These are phyloP conservation scores for Orychophragmus violaceus DNA, from an alignment of 345 rosid genomes.

Conservation along the genomic window DNA sequence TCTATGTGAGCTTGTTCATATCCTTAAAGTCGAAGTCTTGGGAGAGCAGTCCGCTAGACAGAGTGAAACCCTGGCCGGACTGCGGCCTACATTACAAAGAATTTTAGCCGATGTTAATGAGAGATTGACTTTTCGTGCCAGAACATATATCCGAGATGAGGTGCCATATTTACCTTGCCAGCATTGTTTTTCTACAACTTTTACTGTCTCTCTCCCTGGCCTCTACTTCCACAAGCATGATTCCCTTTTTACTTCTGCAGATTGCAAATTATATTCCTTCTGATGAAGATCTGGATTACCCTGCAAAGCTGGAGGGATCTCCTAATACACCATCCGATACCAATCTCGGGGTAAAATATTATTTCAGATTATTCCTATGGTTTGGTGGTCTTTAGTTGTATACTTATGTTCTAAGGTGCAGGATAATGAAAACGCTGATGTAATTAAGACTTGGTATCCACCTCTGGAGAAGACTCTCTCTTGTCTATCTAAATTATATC, in stretches of 20 bases:
- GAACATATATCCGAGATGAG: constrained; percentile 94
- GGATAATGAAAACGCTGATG: constrained; percentile 60
- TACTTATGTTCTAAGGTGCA: constrained; percentile 29
- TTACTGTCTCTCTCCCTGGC: not conserved
- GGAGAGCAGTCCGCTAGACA: constrained; percentile 79
- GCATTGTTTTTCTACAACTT: constrained; percentile 1
- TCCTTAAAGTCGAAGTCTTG: constrained; percentile 88
- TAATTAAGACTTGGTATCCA: constrained; percentile 86
- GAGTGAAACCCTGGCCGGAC: constrained; percentile 71
- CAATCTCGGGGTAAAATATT: constrained; percentile 21
- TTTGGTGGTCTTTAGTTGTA: constrained; percentile 10
- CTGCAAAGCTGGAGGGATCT: constrained; percentile 73
- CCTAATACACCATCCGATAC: constrained; percentile 44
- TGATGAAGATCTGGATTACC: constrained; percentile 82
- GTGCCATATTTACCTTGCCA: constrained; percentile 28
- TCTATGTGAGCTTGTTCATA: constrained; percentile 93
- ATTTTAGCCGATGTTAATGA: constrained; percentile 90
- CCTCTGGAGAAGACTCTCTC: constrained; percentile 91
- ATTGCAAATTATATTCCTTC: constrained; percentile 80
- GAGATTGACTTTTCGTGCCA: constrained; percentile 94
- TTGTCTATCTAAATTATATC: constrained; percentile 85
- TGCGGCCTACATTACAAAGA: constrained; percentile 85
- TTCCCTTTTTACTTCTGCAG: constrained; percentile 40
- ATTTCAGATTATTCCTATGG: not conserved
- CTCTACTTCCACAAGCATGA: not conserved